A percentile compares a stretch with the other conserved stretches of the same genome.
phyloP scores from a whole-genome alignment of 2,329 filamentous ascomycete genomes.

The Fusarium floridanum region DNA sequence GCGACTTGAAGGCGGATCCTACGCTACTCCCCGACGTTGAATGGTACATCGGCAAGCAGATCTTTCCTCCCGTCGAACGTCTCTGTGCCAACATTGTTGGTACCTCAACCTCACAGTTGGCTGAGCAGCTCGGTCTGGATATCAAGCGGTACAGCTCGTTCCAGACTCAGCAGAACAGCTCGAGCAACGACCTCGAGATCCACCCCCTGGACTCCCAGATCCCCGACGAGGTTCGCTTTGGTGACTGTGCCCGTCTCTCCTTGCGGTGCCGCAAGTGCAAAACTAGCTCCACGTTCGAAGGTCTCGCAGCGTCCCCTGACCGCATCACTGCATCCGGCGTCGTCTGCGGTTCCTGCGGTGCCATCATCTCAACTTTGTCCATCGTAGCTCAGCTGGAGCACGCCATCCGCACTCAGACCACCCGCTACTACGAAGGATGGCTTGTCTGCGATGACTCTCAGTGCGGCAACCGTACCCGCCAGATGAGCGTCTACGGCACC shows the following conservation, averaged over 20 bases:
- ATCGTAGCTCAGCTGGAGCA: slow-evolving; percentile 89
- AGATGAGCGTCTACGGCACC: slow-evolving; percentile 93
- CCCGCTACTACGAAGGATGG: slow-evolving; percentile 93
- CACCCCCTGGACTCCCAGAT: slow-evolving; percentile 95
- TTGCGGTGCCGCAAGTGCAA: slow-evolving; percentile 89
- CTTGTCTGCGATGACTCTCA: slow-evolving; percentile 90
- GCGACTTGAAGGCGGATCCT: slow-evolving; percentile 83
- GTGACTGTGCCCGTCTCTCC: slow-evolving; percentile 79
- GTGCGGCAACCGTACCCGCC: slow-evolving; percentile 87
- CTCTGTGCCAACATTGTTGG: slow-evolving; percentile 95
- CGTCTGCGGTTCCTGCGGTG: slow-evolving; percentile 77
- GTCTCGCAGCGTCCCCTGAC: slow-evolving; percentile 70
- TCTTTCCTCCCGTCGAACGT: slow-evolving; percentile 96
- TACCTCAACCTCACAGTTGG: slow-evolving; percentile 89
- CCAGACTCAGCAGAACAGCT: slow-evolving; percentile 61
- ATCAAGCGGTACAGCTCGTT: slow-evolving; percentile 80
- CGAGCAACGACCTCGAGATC: slow-evolving; percentile 76
- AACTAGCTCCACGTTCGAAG: slow-evolving; percentile 78
- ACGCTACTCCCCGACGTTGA: slow-evolving; percentile 90
- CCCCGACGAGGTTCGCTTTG: slow-evolving; percentile 90
- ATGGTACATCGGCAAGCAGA: slow-evolving; percentile 98
- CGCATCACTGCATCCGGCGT: slow-evolving; percentile 81
- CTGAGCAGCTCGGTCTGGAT: slow-evolving; percentile 94
- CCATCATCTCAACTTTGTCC: slow-evolving; percentile 75
- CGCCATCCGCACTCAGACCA: slow-evolving; percentile 81